Percentiles rank a stretch among this genome's conserved stretches.
phyloP scores from a whole-genome alignment of 2,329 filamentous ascomycete genomes.

The Aspergillus glaucus region DNA sequence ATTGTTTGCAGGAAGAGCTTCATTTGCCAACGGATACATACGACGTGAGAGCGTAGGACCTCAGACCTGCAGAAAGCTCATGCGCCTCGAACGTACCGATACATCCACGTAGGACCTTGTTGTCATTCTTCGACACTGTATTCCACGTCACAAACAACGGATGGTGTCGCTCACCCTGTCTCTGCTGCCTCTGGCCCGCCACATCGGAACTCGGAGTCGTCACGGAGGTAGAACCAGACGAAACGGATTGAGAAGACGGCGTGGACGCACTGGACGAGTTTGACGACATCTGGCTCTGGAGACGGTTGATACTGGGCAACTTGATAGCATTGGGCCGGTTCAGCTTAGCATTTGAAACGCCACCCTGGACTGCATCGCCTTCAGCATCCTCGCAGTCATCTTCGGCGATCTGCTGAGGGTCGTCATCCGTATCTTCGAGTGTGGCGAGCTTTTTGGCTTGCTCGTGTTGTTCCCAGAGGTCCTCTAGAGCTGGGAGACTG shows the following conservation, averaged over 20 bases:
- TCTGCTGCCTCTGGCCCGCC: slow-evolving; percentile 14
- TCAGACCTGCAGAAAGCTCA: slow-evolving; percentile 65
- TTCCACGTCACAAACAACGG: slow-evolving; percentile 97
- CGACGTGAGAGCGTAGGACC: slow-evolving; percentile 77
- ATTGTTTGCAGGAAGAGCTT: background rate
- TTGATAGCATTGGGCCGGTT: slow-evolving; percentile 20
- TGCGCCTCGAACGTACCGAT: slow-evolving; percentile 89
- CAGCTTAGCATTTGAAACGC: slow-evolving; percentile 3
- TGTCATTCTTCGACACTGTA: slow-evolving; percentile 55
- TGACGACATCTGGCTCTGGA: slow-evolving; percentile 30
- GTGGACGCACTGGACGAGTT: slow-evolving; percentile 35
- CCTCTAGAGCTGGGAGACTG: slow-evolving; percentile 62
- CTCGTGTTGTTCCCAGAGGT: slow-evolving; percentile 56
- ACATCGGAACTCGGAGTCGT: slow-evolving; percentile 39
- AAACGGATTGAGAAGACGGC: slow-evolving; percentile 39
- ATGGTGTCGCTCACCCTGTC: slow-evolving; percentile 44
- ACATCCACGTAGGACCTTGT: slow-evolving; percentile 76
- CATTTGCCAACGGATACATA: slow-evolving; percentile 31
- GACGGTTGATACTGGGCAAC: slow-evolving; percentile 26
- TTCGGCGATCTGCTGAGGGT: slow-evolving; percentile 11
- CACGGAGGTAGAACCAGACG: slow-evolving; percentile 34
- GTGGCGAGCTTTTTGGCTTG: slow-evolving; percentile 33
- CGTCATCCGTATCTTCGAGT: slow-evolving; percentile 17
- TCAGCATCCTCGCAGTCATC: slow-evolving; percentile 25
- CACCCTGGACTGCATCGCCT: slow-evolving; percentile 9